Percentiles rank a stretch among this genome's conserved stretches.
These are phyloP conservation scores for Breynia disticha DNA, from an alignment of 441 rosid genomes.

Conservation along the genomic window DNA sequence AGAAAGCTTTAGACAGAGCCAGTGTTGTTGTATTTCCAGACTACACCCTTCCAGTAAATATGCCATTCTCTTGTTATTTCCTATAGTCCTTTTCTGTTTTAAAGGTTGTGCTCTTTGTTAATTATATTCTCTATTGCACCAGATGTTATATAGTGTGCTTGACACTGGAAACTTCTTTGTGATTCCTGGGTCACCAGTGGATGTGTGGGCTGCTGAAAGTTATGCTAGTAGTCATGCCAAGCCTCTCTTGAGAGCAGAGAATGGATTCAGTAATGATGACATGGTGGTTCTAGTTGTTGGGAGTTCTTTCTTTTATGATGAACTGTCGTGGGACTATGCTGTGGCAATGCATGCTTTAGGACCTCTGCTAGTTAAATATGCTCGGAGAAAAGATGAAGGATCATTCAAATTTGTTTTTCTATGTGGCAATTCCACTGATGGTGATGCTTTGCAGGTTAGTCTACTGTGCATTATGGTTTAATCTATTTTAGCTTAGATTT, in stretches of 20 bases:
- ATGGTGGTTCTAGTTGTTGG: constrained; percentile 77
- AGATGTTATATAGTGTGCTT: constrained; percentile 90
- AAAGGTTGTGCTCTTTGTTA: constrained; percentile 24
- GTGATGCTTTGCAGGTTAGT: constrained; percentile 71
- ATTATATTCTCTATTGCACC: constrained; percentile 31
- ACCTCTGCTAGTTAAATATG: constrained; percentile 71
- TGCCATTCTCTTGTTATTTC: constrained; percentile 9
- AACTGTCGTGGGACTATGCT: constrained; percentile 79
- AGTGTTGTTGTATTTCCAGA: constrained; percentile 73
- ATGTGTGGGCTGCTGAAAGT: constrained; percentile 90
- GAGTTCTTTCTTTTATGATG: constrained; percentile 73
- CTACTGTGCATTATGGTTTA: constrained; percentile 7
- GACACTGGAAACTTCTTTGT: constrained; percentile 98
- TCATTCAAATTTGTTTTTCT: constrained; percentile 73
- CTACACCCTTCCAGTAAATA: constrained; percentile 67
- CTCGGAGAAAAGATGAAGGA: constrained; percentile 52
- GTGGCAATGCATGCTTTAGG: constrained; percentile 71
- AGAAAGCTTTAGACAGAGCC: constrained; percentile 64
- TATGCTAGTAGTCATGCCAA: constrained; percentile 51
- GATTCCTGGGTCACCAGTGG: constrained; percentile 83
- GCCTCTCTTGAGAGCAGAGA: constrained; percentile 45
- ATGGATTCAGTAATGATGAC: constrained; percentile 59
- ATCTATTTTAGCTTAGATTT: constrained; percentile 5
- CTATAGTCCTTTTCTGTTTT: background rate
- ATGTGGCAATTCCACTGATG: constrained; percentile 75